Percentiles rank a stretch among this genome's conserved stretches.
Conservation (phyloP, 768 basidiomycete genomes). For the Leucocoprinus birnbaumii region DNA sequence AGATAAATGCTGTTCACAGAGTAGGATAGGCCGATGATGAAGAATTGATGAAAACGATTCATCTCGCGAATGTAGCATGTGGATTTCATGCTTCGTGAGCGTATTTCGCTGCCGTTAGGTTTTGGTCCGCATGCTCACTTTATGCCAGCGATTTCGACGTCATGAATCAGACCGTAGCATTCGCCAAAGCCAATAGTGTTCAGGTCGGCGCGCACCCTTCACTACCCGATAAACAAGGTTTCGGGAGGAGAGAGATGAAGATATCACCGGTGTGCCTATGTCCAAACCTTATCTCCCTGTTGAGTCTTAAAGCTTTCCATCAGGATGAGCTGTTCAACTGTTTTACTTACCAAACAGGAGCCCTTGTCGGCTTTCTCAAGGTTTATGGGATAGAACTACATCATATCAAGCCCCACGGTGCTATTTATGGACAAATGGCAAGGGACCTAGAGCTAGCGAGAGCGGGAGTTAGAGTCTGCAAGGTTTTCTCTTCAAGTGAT, state of each 20-base stretch:
- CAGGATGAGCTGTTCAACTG: slow-evolving; percentile 55
- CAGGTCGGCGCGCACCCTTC: slow-evolving; percentile 68
- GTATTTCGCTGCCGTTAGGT: neutral
- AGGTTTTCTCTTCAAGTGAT: slow-evolving; percentile 37
- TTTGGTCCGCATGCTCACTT: no score
- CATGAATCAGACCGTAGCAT: slow-evolving; percentile 58
- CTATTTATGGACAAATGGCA: slow-evolving; percentile 58
- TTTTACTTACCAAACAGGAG: slow-evolving; percentile 69
- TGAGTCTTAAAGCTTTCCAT: neutral
- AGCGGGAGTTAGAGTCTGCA: slow-evolving; percentile 50
- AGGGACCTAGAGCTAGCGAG: slow-evolving; percentile 53
- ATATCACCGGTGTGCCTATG: slow-evolving; percentile 46
- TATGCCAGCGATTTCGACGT: slow-evolving; percentile 55
- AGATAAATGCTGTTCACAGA: no score
- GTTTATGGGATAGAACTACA: slow-evolving; percentile 48
- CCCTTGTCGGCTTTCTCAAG: slow-evolving; percentile 56
- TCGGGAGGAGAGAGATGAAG: slow-evolving; percentile 63
- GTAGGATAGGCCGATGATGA: slow-evolving; percentile 56
- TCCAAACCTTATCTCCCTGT: neutral
- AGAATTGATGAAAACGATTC: slow-evolving; percentile 51
- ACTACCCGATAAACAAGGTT: slow-evolving; percentile 61
- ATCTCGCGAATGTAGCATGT: slow-evolving; percentile 63
- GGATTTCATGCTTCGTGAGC: slow-evolving; percentile 66
- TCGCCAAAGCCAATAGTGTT: slow-evolving; percentile 56
- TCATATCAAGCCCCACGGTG: slow-evolving; percentile 64